Evolutionary conservation across 345 rosid genomes (phyloP).

Genomic region (Lepidium sativum): DNA sequence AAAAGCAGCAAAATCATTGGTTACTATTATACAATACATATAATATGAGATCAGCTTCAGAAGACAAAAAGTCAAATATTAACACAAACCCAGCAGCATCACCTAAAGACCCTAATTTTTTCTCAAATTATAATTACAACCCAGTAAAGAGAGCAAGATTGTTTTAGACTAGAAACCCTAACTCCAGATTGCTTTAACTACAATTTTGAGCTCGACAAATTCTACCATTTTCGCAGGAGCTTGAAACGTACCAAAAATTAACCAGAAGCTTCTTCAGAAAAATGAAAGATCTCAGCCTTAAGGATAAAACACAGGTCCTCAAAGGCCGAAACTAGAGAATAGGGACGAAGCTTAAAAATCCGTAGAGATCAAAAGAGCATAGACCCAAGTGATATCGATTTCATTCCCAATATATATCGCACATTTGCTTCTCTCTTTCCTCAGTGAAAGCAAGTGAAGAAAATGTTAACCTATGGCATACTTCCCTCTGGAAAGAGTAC

Average conservation of each 20-base stretch:
- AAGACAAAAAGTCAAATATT: conserved; percentile 13
- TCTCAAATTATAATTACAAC: not conserved
- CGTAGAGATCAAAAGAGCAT: conserved; percentile 22
- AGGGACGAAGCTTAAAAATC: not conserved
- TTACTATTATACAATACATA: no score
- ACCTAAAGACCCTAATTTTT: conserved; percentile 3
- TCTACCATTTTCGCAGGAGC: conserved; percentile 8
- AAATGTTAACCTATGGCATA: conserved; percentile 2
- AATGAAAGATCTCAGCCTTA: no score
- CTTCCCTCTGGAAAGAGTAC: conserved; percentile 6
- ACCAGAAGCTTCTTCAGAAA: not conserved
- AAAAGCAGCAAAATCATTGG: not conserved
- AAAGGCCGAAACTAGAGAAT: conserved; percentile 1
- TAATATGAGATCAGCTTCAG: conserved; percentile 2
- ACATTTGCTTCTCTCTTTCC: not conserved
- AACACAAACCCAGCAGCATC: not conserved
- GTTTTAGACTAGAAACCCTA: conserved; percentile 15
- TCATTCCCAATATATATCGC: not conserved
- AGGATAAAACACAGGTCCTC: conserved; percentile 24
- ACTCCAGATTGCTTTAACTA: not conserved
- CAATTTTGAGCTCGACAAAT: conserved; percentile 6
- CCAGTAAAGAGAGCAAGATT: not conserved
- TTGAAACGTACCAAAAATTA: conserved; percentile 19
- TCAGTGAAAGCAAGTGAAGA: conserved; percentile 5
- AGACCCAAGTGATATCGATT: conserved; percentile 22